Evolutionary conservation across 2,329 filamentous ascomycete genomes (phyloP), one percentile per base, ranked within the genome.

Genomic region (Fusarium verrucosum): DNA sequence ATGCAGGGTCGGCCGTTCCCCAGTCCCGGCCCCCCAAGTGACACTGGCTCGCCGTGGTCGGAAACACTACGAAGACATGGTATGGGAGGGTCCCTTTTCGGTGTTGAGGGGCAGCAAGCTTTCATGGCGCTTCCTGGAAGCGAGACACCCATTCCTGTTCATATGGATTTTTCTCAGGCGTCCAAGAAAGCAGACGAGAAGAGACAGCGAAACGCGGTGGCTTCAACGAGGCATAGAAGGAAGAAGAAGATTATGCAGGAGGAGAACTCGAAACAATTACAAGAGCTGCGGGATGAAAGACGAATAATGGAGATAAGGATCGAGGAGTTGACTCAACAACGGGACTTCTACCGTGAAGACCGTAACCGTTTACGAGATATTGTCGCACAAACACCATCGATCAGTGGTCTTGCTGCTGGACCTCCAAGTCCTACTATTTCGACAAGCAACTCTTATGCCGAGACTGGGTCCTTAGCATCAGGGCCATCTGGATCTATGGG

Each of bases 171-270:
- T 38, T 90, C 92, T 68, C 90, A 92, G 70, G 92, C 90, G 13
- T 96, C 92, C 13, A 89, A 89, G 67, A 87, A 92, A 70, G 91
- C 92, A 35, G 91, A 95, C 71, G 92, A 96, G 76, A 96, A 95
- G 78, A 84, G 92, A 53, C 89, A 90, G 75, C 86, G 92, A 47
- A 96, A 96, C 72, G 92, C 92, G 36, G 91, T 91, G 43, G 92
- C 92, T 7, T 96, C 92, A 54, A 92, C 92, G 43, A 85, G 92
- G 58, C 95, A 96, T 66, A 86, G 92, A 52, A 87, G 89, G 72
- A 85, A 93, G 58, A 88, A 92, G 72, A 96, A 96, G 78, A 91
- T 93, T 72, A 89, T 90, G 74, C 91, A 94, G 74, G 86, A 86
- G 69, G 89, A 92, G 74, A 89, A 89, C 55, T 86, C 86, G 16